Evolutionary conservation across 2,329 filamentous ascomycete genomes (phyloP), one percentile per base, ranked within the genome.

Genomic region (Calonectria fujianensis): DNA sequence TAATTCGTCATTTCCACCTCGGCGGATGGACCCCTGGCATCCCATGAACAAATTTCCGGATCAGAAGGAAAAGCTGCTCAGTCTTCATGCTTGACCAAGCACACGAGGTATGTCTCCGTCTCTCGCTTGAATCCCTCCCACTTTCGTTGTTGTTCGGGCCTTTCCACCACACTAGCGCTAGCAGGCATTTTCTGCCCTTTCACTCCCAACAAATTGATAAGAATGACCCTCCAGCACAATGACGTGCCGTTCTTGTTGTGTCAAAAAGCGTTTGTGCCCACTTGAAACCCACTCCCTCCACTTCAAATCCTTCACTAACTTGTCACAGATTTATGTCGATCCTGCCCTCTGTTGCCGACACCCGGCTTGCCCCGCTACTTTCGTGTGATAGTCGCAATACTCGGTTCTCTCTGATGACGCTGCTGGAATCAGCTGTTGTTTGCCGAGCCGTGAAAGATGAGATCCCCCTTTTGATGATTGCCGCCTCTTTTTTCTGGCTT

Each of bases 241-340:
- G 35, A 63, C 57, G 37, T 41, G 57, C 37, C 37, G 13, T 11
- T 39, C 14, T 35, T 11, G 20, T 16, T 63, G 57, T 63, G 37
- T 63, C 57, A 63, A 16, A 39, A 32, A 63, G n/a, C 24, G 57
- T 3, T 63, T 41, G 57, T 27, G 32, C 57, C 57, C 57, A 63
- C 35, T 41, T 63, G 57, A 63, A 63, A 63, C 57, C 57, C 57
- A 63, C 57, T 31, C 57, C 57, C 35, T 63, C 57, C 52, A 57
- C 52, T 35, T 32, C 35, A 27, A 11, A 29, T 16, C 57, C 57
- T 29, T 41, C 32, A 3, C 37, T 35, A 48, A 24, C n/a, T 18
- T 48, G 45, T 48, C n/a, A 48, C 45, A 24, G 20, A 48, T 27
- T 63, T 39, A 37, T 27, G 57, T 27, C 32, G 57, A 64, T 48